phyloP scores from a whole-genome alignment of 139 green algal genomes.

The Trebouxia sp. region DNA sequence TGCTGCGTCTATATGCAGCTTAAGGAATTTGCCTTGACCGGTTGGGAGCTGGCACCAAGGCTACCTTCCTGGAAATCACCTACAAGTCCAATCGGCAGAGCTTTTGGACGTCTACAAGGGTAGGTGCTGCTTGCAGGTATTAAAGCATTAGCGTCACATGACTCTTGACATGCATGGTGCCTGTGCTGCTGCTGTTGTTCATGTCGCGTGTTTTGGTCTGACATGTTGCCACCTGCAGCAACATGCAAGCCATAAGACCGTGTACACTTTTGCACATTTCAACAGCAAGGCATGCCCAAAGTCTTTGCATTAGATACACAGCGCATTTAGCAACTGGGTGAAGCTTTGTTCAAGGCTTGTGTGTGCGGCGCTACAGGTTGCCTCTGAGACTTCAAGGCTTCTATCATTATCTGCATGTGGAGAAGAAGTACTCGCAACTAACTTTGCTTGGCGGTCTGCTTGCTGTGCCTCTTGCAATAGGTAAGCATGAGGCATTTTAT shows the following conservation, averaged over 20 bases:
- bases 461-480: neutral
- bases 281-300: neutral
- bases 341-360: too few relatives aligned
- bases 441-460: slow-evolving; percentile 10
- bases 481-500: neutral
- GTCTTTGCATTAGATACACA: neutral
- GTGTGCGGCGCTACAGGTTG: neutral
- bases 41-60: neutral
- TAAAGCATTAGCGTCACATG: too few relatives aligned
- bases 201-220: too few relatives aligned
- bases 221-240: too few relatives aligned
- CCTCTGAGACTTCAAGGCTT: neutral
- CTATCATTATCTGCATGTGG: neutral
- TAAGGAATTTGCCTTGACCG: slow-evolving; percentile 11
- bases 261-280: neutral
- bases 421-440: slow-evolving; percentile 20
- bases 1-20: neutral
- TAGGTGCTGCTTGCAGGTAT: neutral
- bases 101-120: neutral
- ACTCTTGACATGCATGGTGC: neutral
- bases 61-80: neutral
- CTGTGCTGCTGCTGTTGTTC: neutral
- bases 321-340: neutral
- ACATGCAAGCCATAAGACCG: neutral
- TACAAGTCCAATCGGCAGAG: neutral